phyloP scores from a whole-genome alignment of 495 filamentous ascomycete species.

The Penicillium turbatum region DNA sequence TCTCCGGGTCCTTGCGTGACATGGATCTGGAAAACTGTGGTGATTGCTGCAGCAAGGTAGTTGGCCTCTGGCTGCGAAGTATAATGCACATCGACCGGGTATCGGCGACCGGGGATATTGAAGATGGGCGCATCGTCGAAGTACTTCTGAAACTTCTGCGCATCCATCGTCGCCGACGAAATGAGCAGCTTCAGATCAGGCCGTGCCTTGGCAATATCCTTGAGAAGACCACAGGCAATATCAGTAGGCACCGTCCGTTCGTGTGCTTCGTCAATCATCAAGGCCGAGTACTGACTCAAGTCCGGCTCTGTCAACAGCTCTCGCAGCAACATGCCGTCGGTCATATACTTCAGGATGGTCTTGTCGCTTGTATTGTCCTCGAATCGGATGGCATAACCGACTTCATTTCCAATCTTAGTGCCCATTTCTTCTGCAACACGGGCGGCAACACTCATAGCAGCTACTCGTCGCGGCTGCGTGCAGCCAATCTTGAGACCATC shows the following conservation, averaged over 20 bases:
- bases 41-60: constrained; percentile 86
- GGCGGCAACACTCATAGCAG: constrained; percentile 91
- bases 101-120: constrained; percentile 87
- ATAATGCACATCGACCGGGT: constrained; percentile 90
- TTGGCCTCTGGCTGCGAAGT: constrained; percentile 91
- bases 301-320: constrained; percentile 91
- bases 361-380: constrained; percentile 92
- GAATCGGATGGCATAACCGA: constrained; percentile 94
- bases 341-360: constrained; percentile 95
- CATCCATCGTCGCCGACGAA: constrained; percentile 92
- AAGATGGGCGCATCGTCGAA: constrained; percentile 96
- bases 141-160: constrained; percentile 86
- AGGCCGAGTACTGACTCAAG: constrained; percentile 73
- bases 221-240: constrained; percentile 84
- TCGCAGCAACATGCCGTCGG: constrained; percentile 91
- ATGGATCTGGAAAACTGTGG: constrained; percentile 95
- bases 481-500: constrained; percentile 56
- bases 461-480: constrained; percentile 87
- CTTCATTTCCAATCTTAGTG: constrained; percentile 83
- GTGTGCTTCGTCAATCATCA: constrained; percentile 99
- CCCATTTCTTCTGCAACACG: constrained; percentile 96
- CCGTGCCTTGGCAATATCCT: constrained; percentile 81
- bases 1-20: constrained; percentile 81
- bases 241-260: constrained; percentile 90
- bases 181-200: constrained; percentile 91